Evolutionary conservation across 495 filamentous ascomycete species (phyloP), one percentile per base, ranked within the genome.

Genomic region (Xylaria palmicola): DNA sequence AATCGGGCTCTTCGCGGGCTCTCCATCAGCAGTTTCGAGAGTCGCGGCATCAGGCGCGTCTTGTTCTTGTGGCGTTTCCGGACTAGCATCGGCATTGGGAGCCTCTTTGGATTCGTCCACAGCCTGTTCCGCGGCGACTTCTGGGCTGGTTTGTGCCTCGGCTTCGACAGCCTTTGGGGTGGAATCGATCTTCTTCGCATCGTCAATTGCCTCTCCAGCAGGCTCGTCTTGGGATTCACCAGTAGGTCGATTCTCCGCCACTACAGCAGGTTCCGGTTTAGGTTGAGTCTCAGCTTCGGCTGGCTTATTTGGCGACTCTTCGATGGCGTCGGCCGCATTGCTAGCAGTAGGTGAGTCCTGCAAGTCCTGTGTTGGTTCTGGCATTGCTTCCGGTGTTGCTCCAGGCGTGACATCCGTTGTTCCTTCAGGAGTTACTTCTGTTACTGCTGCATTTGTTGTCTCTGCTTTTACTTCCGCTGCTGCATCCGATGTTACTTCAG

Each of bases 351-450:
- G 12, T 3, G 44, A 34, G 3, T 34, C 37, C 22, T 57, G 26
- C n/a, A 5, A 10, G 3, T 60, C 50, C 50, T 43, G 24, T 37
- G 50, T 44, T 32, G 60, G 9, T 27, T 63, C 55, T 41, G 61
- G 30, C 41, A 29, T 10, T 56, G 54, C 20, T n/a, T 13, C 22
- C 15, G 22, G 6, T 39, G 51, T 34, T 39, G 55, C 55, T 50
- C 36, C 20, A 8, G 49, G 24, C 24, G 37, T 43, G 30, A 34
- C 53, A 27, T n/a, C n/a, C n/a, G n/a, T n/a, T n/a, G 29, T 59
- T 20, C 36, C 29, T 41, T 73, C 63, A 13, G 55, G 20, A 4
- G 53, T 36, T 24, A 58, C 9, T 17, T 63, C 66, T n/a, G 60
- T n/a, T n/a, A n/a, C 50, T 39, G 47, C 51, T 29, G 59, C 12